Evolutionary conservation across 139 green algal species (phyloP).

Genomic region (Micractinium sp.): DNA sequence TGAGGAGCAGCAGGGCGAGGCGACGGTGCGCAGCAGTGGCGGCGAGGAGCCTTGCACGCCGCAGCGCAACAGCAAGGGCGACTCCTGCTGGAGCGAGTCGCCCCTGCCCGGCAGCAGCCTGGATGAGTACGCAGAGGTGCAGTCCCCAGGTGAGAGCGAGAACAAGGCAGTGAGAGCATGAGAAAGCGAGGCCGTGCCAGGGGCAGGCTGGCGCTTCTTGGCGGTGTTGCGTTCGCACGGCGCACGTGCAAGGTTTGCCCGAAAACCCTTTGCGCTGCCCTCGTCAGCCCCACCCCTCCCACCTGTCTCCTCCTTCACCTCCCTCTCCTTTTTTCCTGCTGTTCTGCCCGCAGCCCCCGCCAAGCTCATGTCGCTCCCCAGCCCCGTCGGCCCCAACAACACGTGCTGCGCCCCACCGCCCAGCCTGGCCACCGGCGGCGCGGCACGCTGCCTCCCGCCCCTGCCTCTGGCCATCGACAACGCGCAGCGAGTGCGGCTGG

Average conservation of each 20-base stretch:
- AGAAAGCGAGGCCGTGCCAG: neutral
- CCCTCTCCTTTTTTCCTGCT: neutral
- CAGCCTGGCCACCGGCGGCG: neutral
- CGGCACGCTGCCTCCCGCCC: neutral
- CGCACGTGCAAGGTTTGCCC: too few species aligned
- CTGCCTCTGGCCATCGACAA: constrained; percentile 37
- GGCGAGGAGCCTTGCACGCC: neutral
- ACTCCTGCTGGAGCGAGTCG: constrained; percentile 33
- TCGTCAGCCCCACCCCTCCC: neutral
- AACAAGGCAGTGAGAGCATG: too few species aligned
- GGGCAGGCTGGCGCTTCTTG: too few species aligned
- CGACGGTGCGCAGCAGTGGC: neutral
- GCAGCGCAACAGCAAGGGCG: neutral
- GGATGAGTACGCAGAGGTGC: constrained; percentile 4
- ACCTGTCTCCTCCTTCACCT: neutral
- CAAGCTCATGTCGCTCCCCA: neutral
- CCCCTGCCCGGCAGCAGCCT: neutral
- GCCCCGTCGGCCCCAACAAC: neutral
- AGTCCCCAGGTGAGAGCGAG: constrained; percentile 26
- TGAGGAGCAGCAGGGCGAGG: neutral
- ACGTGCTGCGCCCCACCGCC: neutral
- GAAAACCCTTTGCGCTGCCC: neutral
- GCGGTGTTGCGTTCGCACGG: neutral
- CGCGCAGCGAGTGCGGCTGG: constrained; percentile 27
- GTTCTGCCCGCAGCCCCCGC: neutral